Evolutionary conservation across 1,139 yeast species (phyloP).

Genomic region (Diutina mesorugosa): DNA sequence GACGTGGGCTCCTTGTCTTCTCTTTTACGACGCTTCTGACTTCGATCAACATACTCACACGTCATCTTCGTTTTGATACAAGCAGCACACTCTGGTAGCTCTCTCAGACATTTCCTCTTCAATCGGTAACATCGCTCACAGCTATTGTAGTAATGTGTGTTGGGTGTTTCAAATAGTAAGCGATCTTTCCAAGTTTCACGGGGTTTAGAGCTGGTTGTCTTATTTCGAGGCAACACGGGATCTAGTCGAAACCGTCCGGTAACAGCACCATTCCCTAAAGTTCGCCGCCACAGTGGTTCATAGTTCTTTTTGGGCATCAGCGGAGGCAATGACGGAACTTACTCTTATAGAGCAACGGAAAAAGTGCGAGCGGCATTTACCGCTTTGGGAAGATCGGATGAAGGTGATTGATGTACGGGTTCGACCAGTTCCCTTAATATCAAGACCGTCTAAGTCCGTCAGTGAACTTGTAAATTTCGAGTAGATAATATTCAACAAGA

Average conservation of each 20-base stretch:
- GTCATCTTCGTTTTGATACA: not conserved
- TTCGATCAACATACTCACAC: not conserved
- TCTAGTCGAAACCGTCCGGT: not conserved
- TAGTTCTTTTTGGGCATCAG: not conserved
- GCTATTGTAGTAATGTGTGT: not conserved
- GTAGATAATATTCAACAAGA: too few relatives aligned
- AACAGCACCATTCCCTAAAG: not conserved
- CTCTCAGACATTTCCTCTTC: not conserved
- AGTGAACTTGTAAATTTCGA: too few relatives aligned
- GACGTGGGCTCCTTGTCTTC: not conserved
- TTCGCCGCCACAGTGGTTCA: not conserved
- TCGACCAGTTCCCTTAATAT: too few relatives aligned
- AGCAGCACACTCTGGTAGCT: not conserved
- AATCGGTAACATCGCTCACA: constrained; percentile 1
- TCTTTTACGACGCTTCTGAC: not conserved
- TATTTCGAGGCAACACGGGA: not conserved
- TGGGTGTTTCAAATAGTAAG: not conserved
- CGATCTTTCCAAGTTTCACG: not conserved
- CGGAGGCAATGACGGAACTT: not conserved
- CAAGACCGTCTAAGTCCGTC: too few relatives aligned
- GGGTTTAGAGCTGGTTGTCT: not conserved
- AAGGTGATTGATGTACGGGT: too few relatives aligned
- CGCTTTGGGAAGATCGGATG: not conserved
- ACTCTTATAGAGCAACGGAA: not conserved
- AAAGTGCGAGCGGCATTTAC: not conserved